Base-by-base conservation (phyloP, 1,284 basidiomycete genomes). In the Xanthoconium separans region DNA sequence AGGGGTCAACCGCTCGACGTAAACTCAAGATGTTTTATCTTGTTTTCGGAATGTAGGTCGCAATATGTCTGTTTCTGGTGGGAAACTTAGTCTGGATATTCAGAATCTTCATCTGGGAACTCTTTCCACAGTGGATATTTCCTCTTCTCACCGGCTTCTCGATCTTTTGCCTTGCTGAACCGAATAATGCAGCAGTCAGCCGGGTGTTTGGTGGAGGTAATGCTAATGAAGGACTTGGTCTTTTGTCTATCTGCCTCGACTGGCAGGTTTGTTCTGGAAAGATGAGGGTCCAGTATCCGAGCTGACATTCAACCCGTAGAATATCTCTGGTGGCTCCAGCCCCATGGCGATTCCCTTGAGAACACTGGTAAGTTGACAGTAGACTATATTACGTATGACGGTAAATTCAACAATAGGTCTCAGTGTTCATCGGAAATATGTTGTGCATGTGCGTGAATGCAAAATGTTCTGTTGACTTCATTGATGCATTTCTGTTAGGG, bases 121-220 rank as follows among this genome's bases (percentile, higher is more conserved):
- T 76, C 46, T 72, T 78, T 59, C 74, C 77, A 6, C 78, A 82
- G 67, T 85, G 77, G 79, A 76, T 74, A 57, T 80, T 74, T 58
- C 75, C 76, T 10, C 61, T 76, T 64, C 70, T 80, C 24, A 80
- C 78, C 0, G 80, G 80, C 4, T 58, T 82, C 33, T 80, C 69
- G 1, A 76, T 87, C 33, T 79, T 85, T 65, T 87, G 85, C 57
- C 70, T 87, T 16, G 84, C 81, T 10, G 74, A 78, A 55, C 82
- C 75, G 47, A 68, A 71, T 20, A 79, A 68, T 20, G 58, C 72
- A 0, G 66, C 76, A 29, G 77, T 85, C 62, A 78, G 82, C 2
- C 76, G 77, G 30, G 64, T 87, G 3, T 85, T 87, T 50, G 84
- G 84, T 41, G 82, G 83, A 24, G 79, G 75, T 4, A 80, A 80